Conservation (phyloP, 768 basidiomycete genomes). For the Neoboletus brunneissimus region DNA sequence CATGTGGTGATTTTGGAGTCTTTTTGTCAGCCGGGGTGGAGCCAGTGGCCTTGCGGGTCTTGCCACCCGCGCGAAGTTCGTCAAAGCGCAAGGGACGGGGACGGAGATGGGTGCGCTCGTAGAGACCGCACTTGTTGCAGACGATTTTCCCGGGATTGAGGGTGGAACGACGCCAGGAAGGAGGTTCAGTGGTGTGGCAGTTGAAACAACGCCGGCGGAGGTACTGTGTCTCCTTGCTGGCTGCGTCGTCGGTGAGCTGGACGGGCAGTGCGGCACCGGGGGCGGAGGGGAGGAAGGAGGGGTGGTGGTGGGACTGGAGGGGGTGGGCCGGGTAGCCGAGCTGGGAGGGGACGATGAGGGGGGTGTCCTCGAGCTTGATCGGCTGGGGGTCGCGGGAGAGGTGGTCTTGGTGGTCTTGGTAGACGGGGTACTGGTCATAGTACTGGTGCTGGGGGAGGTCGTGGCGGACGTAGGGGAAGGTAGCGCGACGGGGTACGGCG, state of each 20-base stretch:
- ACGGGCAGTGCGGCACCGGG: conserved; percentile 51
- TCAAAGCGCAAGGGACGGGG: conserved; percentile 83
- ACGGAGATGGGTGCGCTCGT: conserved; percentile 84
- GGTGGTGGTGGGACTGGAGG: conserved; percentile 34
- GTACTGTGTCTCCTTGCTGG: conserved; percentile 88
- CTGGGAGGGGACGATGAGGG: conserved; percentile 62
- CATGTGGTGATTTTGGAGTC: conserved; percentile 33
- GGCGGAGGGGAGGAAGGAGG: conserved; percentile 42
- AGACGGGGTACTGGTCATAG: conserved; percentile 36
- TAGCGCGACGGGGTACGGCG: conserved; percentile 56
- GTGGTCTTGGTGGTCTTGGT: conserved; percentile 26
- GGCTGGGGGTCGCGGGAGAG: conserved; percentile 22
- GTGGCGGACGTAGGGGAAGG: conserved; percentile 74
- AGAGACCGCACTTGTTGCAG: conserved; percentile 91
- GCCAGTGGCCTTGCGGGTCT: conserved; percentile 55
- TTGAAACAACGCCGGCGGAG: conserved; percentile 86
- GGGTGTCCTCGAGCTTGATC: conserved; percentile 68
- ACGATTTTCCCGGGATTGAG: conserved; percentile 91
- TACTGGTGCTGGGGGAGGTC: conserved; percentile 50
- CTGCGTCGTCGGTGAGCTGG: conserved; percentile 88
- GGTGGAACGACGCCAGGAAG: conserved; percentile 83
- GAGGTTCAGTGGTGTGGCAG: conserved; percentile 89
- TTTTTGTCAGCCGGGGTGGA: conserved; percentile 31
- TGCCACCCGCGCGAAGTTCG: conserved; percentile 83
- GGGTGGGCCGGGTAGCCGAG: conserved; percentile 32